Evolutionary conservation across 768 basidiomycete species (phyloP).

Genomic region (Boletellus ananiceps): DNA sequence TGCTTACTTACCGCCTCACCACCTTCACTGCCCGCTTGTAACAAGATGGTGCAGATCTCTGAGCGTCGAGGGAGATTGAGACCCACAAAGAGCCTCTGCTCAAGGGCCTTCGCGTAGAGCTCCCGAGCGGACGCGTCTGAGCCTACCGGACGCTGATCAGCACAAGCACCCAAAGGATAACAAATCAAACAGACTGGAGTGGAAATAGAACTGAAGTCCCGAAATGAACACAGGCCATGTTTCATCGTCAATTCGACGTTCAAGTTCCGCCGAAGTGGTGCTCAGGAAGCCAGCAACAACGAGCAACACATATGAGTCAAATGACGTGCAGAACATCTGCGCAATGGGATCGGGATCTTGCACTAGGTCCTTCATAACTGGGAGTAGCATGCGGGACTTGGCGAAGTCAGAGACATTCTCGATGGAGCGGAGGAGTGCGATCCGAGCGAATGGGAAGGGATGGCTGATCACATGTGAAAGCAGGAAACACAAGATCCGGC

Average conservation of each 20-base stretch:
- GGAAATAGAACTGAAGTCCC: constrained; percentile 42
- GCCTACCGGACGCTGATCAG: constrained; percentile 31
- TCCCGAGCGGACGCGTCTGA: constrained; percentile 35
- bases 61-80: constrained; percentile 52
- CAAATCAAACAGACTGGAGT: constrained; percentile 38
- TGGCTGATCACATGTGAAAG: constrained; percentile 74
- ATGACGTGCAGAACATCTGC: constrained; percentile 37
- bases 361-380: constrained; percentile 46
- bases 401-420: constrained; percentile 37
- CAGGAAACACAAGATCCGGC: constrained; percentile 68
- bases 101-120: constrained; percentile 42
- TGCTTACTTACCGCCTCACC: constrained; percentile 42
- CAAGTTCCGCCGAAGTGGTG: constrained; percentile 42
- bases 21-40: constrained; percentile 48
- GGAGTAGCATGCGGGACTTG: constrained; percentile 53
- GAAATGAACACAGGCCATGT: constrained; percentile 49
- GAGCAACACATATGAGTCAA: constrained; percentile 32
- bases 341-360: constrained; percentile 20
- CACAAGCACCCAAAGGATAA: not conserved
- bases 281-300: constrained; percentile 50
- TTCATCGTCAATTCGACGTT: constrained; percentile 35
- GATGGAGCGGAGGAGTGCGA: constrained; percentile 49
- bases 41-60: constrained; percentile 51
- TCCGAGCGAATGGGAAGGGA: constrained; percentile 42
- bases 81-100: constrained; percentile 51